A percentile compares a stretch with the other conserved stretches of the same genome.
Evolutionary conservation across 306 rosid genomes (phyloP).

Genomic region (Trifolium dubium): DNA sequence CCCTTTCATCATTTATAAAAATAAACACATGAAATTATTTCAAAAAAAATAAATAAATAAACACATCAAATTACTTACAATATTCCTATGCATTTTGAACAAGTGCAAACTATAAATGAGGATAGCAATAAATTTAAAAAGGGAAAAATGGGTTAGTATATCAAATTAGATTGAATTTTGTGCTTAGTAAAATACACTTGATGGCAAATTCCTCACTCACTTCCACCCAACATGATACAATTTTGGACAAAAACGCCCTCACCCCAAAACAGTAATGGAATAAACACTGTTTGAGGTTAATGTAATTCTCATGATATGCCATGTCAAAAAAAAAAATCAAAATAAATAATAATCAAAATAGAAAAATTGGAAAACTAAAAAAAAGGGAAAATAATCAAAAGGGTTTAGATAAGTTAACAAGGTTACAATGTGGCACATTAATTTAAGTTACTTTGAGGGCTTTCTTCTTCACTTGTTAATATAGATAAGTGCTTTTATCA

Average conservation of each 20-base stretch:
- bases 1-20: no score
- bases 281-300: conserved; percentile 41
- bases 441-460: conserved; percentile 28
- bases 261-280: conserved; percentile 44
- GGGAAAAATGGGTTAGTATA: conserved; percentile 42
- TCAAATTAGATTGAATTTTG: conserved; percentile 47
- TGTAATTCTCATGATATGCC: conserved; percentile 44
- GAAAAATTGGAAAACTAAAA: conserved; percentile 30
- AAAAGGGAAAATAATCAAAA: conserved; percentile 16
- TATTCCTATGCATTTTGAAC: background rate
- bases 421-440: conserved; percentile 40
- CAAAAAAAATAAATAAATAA: no score
- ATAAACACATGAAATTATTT: no score
- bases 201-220: conserved; percentile 42
- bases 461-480: background rate
- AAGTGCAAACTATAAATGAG: background rate
- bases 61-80: background rate
- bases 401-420: conserved; percentile 50
- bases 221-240: conserved; percentile 43
- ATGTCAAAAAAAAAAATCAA: conserved; percentile 42
- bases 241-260: conserved; percentile 46
- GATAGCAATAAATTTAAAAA: conserved; percentile 14
- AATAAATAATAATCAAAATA: conserved; percentile 44
- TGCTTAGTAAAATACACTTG: conserved; percentile 32
- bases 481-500: background rate